phyloP scores from a whole-genome alignment of 129 eudicot species.

The Flaveria trinervia region DNA sequence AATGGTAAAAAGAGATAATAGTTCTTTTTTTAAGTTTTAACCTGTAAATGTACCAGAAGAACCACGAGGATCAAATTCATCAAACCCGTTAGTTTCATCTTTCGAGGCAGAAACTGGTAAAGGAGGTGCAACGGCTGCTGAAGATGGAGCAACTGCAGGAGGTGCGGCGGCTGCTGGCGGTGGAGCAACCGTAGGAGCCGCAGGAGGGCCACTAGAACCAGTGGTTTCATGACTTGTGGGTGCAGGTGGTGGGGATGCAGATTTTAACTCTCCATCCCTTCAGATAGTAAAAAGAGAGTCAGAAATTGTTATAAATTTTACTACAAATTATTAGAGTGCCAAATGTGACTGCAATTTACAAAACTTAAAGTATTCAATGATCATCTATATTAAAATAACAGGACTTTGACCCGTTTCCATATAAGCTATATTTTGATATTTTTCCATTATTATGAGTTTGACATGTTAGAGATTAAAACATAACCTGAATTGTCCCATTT shows the following conservation, averaged over 20 bases:
- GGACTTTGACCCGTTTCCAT: no score
- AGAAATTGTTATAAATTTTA: background rate
- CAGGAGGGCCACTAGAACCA: conserved; percentile 25
- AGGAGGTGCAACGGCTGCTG: conserved; percentile 37
- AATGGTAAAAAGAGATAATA: background rate
- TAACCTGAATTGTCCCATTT: background rate
- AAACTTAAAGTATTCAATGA: background rate
- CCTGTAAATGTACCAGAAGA: conserved; percentile 69
- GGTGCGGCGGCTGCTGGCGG: conserved; percentile 39
- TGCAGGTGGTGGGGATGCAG: conserved; percentile 61
- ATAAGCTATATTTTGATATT: no score
- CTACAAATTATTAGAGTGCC: background rate
- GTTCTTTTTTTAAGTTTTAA: conserved; percentile 18
- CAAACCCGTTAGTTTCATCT: conserved; percentile 57
- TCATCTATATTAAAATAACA: no score
- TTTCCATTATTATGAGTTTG: background rate
- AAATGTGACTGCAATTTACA: background rate
- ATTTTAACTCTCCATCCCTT: conserved; percentile 73
- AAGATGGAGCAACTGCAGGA: conserved; percentile 31
- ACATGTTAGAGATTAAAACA: conserved; percentile 1
- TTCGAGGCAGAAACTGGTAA: conserved; percentile 38
- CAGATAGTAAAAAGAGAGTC: conserved; percentile 8
- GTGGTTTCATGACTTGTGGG: conserved; percentile 42
- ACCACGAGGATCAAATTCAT: conserved; percentile 88
- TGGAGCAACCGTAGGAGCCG: conserved; percentile 34